Evolutionary conservation across 2,329 filamentous ascomycete genomes (phyloP), one percentile per base, ranked within the genome.

Genomic region (Ceratocystis papillata): DNA sequence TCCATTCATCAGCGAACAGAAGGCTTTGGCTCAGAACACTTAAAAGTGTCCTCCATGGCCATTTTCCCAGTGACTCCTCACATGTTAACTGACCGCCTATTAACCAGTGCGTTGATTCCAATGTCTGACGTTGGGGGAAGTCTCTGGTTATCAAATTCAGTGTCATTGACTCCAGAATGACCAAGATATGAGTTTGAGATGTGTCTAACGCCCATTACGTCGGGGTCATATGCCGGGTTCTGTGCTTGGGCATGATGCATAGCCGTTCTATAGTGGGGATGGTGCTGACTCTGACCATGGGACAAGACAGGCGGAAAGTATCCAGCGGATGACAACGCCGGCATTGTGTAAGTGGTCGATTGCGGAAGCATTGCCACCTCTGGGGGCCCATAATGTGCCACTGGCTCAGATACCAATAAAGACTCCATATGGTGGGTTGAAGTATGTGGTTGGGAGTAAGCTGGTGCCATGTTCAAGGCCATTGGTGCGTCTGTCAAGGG

Each of bases 41-140:
- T 22, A 37, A 25, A 37, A 59, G 30, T n/a, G 30, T 5, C 12
- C 53, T 33, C 1, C n/a, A 17, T n/a, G 17, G 2, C n/a, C n/a
- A 3, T 15, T 7, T 30, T 17, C 17, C 55, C 5, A 20, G 20
- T 28, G 8, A 17, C 5, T 30, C 8, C 60, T 65, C 37, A 67
- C 65, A 65, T 68, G 46, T 53, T 57, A 5, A 41, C 59, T 2
- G 63, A 62, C 12, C 48, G 65, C 4, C 80, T 77, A 73, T 84
- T 83, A 70, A 85, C 82, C 67, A 85, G 80, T 63, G 80, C 76
- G 63, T 80, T 80, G 70, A 86, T 85, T 28, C 81, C 82, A 82
- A 86, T 85, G 70, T 85, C 83, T 62, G 80, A 79, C 69, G 80
- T 81, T 5, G 82, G 77, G 65, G 83, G 75, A 53, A 82, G 60